phyloP scores from a whole-genome alignment of 805 yeast species.

The Maudiozyma bulderi region DNA sequence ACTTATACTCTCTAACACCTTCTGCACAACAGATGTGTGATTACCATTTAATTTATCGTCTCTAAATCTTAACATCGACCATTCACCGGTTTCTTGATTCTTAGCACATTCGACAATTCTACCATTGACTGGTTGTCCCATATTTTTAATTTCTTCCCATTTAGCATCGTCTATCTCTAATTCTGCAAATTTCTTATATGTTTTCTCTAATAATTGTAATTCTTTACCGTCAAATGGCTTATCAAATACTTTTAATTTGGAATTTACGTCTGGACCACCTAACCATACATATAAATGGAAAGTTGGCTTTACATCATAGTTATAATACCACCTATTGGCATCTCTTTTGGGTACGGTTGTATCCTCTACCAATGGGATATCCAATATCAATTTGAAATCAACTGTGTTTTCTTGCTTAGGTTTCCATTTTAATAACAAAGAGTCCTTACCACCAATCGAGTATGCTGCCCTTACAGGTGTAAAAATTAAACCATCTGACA shows the following conservation, averaged over 20 bases:
- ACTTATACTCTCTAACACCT: constrained; percentile 71
- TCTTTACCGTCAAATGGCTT: constrained; percentile 26
- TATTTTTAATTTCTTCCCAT: constrained; percentile 65
- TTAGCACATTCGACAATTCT: constrained; percentile 79
- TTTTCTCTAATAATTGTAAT: constrained; percentile 29
- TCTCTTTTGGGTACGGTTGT: constrained; percentile 38
- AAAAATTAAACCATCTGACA: constrained; percentile 87
- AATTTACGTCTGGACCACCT: constrained; percentile 40
- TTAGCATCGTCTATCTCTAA: constrained; percentile 57
- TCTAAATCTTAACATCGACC: constrained; percentile 83
- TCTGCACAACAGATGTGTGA: constrained; percentile 69
- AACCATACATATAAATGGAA: constrained; percentile 69
- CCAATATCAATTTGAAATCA: constrained; percentile 63
- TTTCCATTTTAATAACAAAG: constrained; percentile 85
- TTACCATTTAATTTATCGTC: constrained; percentile 90
- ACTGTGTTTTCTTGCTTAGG: constrained; percentile 93
- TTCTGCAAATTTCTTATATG: constrained; percentile 59
- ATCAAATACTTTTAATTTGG: constrained; percentile 22
- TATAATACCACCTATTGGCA: constrained; percentile 61
- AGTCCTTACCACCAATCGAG: constrained; percentile 72
- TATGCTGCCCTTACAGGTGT: constrained; percentile 88
- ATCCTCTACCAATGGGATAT: constrained; percentile 29
- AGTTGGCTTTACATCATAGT: constrained; percentile 72
- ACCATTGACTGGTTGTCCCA: constrained; percentile 78
- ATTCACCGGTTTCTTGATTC: constrained; percentile 49